Conservation (phyloP, 1,139 yeast species). For the Diutina pseudorugosa region DNA sequence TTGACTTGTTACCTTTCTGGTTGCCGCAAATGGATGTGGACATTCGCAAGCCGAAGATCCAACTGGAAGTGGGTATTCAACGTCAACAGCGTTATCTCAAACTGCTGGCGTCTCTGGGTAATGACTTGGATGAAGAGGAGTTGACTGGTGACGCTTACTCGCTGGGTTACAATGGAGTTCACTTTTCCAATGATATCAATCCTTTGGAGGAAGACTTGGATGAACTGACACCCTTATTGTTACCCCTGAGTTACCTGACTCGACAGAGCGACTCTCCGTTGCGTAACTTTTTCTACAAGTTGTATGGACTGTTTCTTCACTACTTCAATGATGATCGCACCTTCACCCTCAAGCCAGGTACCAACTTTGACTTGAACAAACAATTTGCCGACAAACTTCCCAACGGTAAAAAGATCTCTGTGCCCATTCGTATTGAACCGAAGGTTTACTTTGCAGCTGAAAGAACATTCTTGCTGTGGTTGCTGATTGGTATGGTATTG, state of each 20-base stretch:
- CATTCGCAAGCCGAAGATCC: conserved; percentile 76
- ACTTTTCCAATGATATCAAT: conserved; percentile 34
- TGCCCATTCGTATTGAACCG: conserved; percentile 75
- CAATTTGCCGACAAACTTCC: conserved; percentile 51
- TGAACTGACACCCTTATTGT: conserved; percentile 27
- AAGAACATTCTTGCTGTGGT: conserved; percentile 70
- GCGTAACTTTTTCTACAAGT: conserved; percentile 18
- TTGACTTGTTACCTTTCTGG: conserved; percentile 88
- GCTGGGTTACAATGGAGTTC: conserved; percentile 20
- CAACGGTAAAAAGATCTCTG: conserved; percentile 61
- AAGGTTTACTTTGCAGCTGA: conserved; percentile 80
- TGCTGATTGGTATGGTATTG: conserved; percentile 58
- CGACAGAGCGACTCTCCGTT: conserved; percentile 20
- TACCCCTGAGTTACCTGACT: conserved; percentile 23
- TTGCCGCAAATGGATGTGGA: conserved; percentile 96
- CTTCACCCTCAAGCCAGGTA: conserved; percentile 70
- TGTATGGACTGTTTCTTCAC: conserved; percentile 28
- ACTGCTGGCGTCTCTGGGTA: conserved; percentile 32
- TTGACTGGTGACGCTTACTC: conserved; percentile 22
- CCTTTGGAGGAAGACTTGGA: conserved; percentile 39
- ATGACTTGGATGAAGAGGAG: conserved; percentile 37
- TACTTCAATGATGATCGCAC: conserved; percentile 55
- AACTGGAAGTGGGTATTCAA: conserved; percentile 48
- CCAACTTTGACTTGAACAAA: conserved; percentile 51
- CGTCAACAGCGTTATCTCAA: conserved; percentile 21